phyloP scores from a whole-genome alignment of 805 yeast species.

The Lipomyces starkeyi region DNA sequence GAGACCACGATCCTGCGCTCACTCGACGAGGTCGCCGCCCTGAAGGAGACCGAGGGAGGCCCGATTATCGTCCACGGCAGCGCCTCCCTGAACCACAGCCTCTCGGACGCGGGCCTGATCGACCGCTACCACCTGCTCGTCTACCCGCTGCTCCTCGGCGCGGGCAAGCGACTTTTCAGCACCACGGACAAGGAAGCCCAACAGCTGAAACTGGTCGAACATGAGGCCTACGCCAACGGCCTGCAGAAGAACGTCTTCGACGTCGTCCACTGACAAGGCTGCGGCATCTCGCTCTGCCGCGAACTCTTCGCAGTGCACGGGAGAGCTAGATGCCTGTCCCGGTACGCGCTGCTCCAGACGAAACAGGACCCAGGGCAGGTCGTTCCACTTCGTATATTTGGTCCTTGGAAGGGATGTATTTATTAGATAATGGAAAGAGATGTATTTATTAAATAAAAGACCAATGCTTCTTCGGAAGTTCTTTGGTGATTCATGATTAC shows the following conservation, averaged over 20 bases:
- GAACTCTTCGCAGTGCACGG: background rate
- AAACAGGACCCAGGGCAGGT: too few species aligned
- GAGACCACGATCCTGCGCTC: conserved; percentile 3
- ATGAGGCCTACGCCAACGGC: conserved; percentile 1
- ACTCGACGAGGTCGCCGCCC: conserved; percentile 3
- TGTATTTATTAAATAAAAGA: too few species aligned
- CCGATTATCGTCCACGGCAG: conserved; percentile 3
- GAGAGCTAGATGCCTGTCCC: background rate
- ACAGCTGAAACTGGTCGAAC: background rate
- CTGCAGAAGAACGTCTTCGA: conserved; percentile 1
- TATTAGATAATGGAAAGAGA: conserved; percentile 46
- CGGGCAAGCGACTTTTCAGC: conserved; percentile 3
- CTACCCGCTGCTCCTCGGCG: conserved; percentile 2
- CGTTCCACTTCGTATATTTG: too few species aligned
- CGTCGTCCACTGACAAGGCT: background rate
- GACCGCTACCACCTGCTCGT: conserved; percentile 3
- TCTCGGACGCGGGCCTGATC: conserved; percentile 4
- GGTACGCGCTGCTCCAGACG: too few species aligned
- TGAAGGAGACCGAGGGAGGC: conserved; percentile 2
- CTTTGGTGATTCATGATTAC: conserved; percentile 53
- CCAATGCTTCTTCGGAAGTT: conserved; percentile 50
- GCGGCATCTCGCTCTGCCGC: background rate
- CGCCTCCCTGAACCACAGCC: background rate
- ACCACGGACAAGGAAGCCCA: background rate
- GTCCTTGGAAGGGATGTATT: conserved; percentile 24